Evolutionary conservation across 148 eudicot genomes (phyloP), one percentile per base, ranked within the genome.

Genomic region (Silene latifolia): DNA sequence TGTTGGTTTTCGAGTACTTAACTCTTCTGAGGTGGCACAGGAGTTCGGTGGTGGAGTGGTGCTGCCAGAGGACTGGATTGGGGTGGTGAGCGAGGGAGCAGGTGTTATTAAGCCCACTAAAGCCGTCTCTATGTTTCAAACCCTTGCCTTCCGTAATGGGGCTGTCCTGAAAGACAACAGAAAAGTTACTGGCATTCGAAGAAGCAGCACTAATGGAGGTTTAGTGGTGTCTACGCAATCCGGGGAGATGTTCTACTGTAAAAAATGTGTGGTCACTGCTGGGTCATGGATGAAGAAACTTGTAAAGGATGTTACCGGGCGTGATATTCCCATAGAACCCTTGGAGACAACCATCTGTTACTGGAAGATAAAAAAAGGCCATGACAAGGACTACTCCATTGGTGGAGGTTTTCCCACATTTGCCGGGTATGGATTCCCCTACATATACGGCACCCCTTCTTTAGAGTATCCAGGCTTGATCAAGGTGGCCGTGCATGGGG

Each of bases 61-160:
- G 11, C 1, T 95, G 7, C 97, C 96, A 6, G 86, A 88, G 15
- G 81, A 79, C 58, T 92, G 99, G 99, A 82, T 89, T 35, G 97
- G 86, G 8, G 85, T 95, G 46, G 80, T 90, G 1, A 86, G 81
- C 7, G 81, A 85, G 54, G 71, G 86, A 17, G 99, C 97, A 5
- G 99, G 94, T 2, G 92, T 95, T 1, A 71, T 92, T 29, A 95
- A 95, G 87, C 91, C 98, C 9, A 88, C 98, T 17, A 95, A 95
- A 72, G 98, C 98, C 0, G 98, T 95, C n/a, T 81, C 90, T 47
- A 95, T 92, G 98, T 89, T 86, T 74, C 96, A 92, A 73, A 54
- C 96, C 8, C 85, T 95, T 3, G 97, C 91, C 1, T 67, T 86
- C 5, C 81, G 81, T 3, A 71, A 89, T 23, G 97, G 98, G 2